Conservation (phyloP, 2,329 filamentous ascomycete species). For the Mariannaea elegans region DNA sequence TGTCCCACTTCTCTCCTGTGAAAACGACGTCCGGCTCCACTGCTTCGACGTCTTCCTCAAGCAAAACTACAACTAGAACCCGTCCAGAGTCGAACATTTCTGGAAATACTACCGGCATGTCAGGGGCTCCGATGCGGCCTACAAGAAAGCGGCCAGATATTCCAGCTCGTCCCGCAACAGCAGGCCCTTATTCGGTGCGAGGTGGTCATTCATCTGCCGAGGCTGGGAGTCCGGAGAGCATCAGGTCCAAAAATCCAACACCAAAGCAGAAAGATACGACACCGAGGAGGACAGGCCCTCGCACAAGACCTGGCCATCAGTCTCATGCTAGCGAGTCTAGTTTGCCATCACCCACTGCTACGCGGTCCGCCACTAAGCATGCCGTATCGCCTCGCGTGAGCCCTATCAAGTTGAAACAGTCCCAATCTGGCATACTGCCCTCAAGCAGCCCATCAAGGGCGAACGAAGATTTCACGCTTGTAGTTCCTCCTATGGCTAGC, state of each 20-base stretch:
- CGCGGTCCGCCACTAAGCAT: slow-evolving; percentile 42
- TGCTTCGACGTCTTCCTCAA: slow-evolving; percentile 39
- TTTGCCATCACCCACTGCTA: slow-evolving; percentile 55
- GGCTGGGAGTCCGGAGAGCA: slow-evolving; percentile 55
- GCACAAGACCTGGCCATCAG: slow-evolving; percentile 57
- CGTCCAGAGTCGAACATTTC: slow-evolving; percentile 55
- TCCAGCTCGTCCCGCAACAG: slow-evolving; percentile 68
- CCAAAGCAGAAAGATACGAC: slow-evolving; percentile 62
- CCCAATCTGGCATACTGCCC: slow-evolving; percentile 41
- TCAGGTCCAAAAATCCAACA: slow-evolving; percentile 57
- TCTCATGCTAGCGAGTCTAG: slow-evolving; percentile 62
- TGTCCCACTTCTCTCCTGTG: slow-evolving; percentile 67
- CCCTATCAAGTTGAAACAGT: slow-evolving; percentile 50
- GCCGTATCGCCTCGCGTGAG: slow-evolving; percentile 53
- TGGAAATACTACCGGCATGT: slow-evolving; percentile 65
- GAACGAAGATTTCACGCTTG: slow-evolving; percentile 64
- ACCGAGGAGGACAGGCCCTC: slow-evolving; percentile 60
- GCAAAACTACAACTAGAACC: slow-evolving; percentile 48
- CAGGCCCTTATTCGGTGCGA: slow-evolving; percentile 71
- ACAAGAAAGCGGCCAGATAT: slow-evolving; percentile 66
- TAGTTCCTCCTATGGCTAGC: slow-evolving; percentile 57
- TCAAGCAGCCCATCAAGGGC: slow-evolving; percentile 55
- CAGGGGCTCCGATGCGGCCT: slow-evolving; percentile 70
- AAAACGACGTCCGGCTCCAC: slow-evolving; percentile 47
- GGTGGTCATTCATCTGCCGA: slow-evolving; percentile 51